Conservation (phyloP, 2,329 filamentous ascomycete genomes). For the Diplodia intermedia region DNA sequence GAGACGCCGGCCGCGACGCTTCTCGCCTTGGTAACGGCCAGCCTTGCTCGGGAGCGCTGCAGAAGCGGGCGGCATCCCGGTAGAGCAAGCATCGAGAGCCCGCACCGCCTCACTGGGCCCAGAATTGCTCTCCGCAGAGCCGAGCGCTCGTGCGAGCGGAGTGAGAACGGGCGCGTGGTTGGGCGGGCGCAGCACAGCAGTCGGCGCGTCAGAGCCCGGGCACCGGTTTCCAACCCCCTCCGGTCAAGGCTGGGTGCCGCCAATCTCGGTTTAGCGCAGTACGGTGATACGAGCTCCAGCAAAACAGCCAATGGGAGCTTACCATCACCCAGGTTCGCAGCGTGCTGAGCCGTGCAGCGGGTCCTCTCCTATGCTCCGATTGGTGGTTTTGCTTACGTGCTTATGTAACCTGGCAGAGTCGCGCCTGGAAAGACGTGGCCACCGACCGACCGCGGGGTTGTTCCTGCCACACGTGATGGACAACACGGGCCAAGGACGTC, state of each 20-base stretch:
- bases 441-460: not conserved
- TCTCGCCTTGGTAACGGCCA: not conserved
- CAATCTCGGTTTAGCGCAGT: no score
- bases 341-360: no score
- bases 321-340: no score
- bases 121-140: constrained; percentile 4
- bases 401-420: no score
- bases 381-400: no score
- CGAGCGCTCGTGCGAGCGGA: constrained; percentile 23
- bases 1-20: not conserved
- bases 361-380: no score
- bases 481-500: constrained; percentile 17
- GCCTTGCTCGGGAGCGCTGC: not conserved
- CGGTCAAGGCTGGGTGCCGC: no score
- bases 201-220: not conserved
- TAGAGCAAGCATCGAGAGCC: not conserved
- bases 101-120: constrained; percentile 14
- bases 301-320: no score
- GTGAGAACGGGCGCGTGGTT: constrained; percentile 9
- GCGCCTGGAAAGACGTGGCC: constrained; percentile 7
- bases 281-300: no score
- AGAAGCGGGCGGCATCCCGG: not conserved
- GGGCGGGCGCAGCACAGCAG: not conserved
- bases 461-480: not conserved
- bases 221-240: not conserved